Conservation (phyloP, 148 eudicot species). For the Persicaria tinctoria region DNA sequence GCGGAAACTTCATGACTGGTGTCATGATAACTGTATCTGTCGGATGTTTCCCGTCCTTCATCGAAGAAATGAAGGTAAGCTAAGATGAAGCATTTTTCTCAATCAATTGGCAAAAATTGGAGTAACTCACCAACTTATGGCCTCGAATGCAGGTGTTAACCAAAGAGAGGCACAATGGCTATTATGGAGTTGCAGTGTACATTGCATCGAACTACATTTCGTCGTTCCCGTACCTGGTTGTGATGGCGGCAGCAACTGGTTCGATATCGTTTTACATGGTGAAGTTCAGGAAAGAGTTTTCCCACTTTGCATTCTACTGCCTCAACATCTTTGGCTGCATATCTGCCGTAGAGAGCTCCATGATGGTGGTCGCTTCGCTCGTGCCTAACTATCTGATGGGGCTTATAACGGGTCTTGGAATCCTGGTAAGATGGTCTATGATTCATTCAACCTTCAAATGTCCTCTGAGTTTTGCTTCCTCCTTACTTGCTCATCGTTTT, state of each 20-base stretch:
- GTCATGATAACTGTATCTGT: slow-evolving; percentile 96
- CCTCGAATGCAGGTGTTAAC: slow-evolving; percentile 43
- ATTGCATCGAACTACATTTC: slow-evolving; percentile 71
- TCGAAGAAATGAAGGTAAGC: slow-evolving; percentile 81
- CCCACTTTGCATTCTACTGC: slow-evolving; percentile 39
- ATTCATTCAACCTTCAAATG: background rate
- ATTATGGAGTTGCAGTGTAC: slow-evolving; percentile 70
- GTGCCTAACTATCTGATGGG: slow-evolving; percentile 76
- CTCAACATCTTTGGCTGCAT: slow-evolving; percentile 47
- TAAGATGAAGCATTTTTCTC: background rate
- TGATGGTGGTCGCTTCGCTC: slow-evolving; percentile 73
- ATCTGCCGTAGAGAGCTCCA: slow-evolving; percentile 66
- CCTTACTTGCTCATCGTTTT: background rate
- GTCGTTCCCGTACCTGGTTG: slow-evolving; percentile 63
- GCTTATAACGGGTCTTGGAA: slow-evolving; percentile 60
- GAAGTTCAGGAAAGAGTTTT: slow-evolving; percentile 53
- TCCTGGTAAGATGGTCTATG: slow-evolving; percentile 34
- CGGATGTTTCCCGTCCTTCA: slow-evolving; percentile 94
- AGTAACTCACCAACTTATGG: background rate
- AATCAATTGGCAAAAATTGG: background rate
- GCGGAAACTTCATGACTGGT: slow-evolving; percentile 75
- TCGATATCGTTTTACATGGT: slow-evolving; percentile 75
- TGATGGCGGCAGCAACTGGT: slow-evolving; percentile 38
- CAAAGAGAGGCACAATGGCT: slow-evolving; percentile 67
- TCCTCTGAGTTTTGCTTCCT: background rate